Conservation (phyloP, 352 stramenopile genomes). For the Phytopythium sindhum region DNA sequence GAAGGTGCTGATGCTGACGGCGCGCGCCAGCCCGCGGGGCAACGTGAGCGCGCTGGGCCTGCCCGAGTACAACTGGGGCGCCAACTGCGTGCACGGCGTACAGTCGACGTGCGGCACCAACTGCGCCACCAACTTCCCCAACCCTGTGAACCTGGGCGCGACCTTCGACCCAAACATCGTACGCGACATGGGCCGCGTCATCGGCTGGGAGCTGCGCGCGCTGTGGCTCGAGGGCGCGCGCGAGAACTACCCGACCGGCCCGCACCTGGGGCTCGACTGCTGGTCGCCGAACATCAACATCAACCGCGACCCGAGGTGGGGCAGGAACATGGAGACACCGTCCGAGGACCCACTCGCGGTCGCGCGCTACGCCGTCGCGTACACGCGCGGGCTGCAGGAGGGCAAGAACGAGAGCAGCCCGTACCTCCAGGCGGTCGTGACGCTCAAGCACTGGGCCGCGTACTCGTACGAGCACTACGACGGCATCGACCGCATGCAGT, state of each 20-base stretch:
- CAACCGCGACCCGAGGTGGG: slow-evolving; percentile 93
- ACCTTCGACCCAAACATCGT: slow-evolving; percentile 86
- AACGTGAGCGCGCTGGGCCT: slow-evolving; percentile 80
- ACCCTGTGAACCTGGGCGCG: slow-evolving; percentile 83
- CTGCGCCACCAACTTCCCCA: slow-evolving; percentile 90
- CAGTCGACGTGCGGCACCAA: slow-evolving; percentile 75
- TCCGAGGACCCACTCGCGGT: slow-evolving; percentile 94
- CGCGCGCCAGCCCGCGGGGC: slow-evolving; percentile 58
- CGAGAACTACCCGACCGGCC: slow-evolving; percentile 59
- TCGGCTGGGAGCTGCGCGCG: slow-evolving; percentile 79
- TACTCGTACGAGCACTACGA: slow-evolving; percentile 88
- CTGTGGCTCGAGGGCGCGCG: slow-evolving; percentile 73
- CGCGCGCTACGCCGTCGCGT: slow-evolving; percentile 86
- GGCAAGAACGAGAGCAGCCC: slow-evolving; percentile 38
- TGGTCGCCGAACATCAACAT: slow-evolving; percentile 96
- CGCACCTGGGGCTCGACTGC: slow-evolving; percentile 87
- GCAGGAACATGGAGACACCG: slow-evolving; percentile 91
- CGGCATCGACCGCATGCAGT: slow-evolving; percentile 74
- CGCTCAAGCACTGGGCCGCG: slow-evolving; percentile 93
- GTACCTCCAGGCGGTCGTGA: slow-evolving; percentile 84
- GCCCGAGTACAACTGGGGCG: slow-evolving; percentile 92
- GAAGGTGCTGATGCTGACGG: slow-evolving; percentile 68
- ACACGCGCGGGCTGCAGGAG: slow-evolving; percentile 88
- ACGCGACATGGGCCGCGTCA: slow-evolving; percentile 82
- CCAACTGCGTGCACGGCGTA: slow-evolving; percentile 92